A percentile compares a stretch with the other conserved stretches of the same genome.
These are phyloP conservation scores for Agastache rugosa DNA, from an alignment of 257 asterid genomes.

Conservation along the genomic window DNA sequence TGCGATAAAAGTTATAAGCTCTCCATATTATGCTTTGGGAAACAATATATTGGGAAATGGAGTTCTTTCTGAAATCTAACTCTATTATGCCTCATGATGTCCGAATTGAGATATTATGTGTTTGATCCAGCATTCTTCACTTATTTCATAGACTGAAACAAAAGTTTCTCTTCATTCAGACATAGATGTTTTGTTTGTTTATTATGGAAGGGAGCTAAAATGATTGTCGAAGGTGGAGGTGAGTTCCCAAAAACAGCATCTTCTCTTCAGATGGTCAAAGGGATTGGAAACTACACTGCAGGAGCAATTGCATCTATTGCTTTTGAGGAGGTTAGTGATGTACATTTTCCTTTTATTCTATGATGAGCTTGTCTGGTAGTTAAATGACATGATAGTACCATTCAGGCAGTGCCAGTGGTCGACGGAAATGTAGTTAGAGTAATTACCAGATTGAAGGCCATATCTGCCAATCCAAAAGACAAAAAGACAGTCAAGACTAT, in stretches of 20 bases:
- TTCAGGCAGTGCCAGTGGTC: slow-evolving; percentile 92
- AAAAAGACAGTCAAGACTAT: slow-evolving; percentile 65
- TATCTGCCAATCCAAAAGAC: slow-evolving; percentile 86
- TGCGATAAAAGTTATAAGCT: not conserved
- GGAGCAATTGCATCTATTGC: slow-evolving; percentile 99
- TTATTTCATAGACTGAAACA: not conserved
- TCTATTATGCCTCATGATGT: not conserved
- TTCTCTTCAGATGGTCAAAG: slow-evolving; percentile 73
- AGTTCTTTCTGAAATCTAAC: not conserved
- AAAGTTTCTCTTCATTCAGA: not conserved
- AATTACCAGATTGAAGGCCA: slow-evolving; percentile 81
- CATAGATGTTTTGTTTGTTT: not conserved
- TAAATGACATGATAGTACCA: slow-evolving; percentile 28
- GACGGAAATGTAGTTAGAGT: slow-evolving; percentile 97
- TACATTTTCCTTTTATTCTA: slow-evolving; percentile 17
- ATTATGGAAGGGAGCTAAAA: slow-evolving; percentile 79
- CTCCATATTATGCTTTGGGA: not conserved
- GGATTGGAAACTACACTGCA: slow-evolving; percentile 95
- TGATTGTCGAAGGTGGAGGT: slow-evolving; percentile 77
- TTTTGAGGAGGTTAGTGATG: slow-evolving; percentile 70
- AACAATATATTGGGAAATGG: not conserved
- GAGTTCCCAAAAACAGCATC: slow-evolving; percentile 86
- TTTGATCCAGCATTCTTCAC: slow-evolving; percentile 13
- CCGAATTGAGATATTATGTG: not conserved
- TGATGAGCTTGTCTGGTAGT: slow-evolving; percentile 11